phyloP scores from a whole-genome alignment of 2,329 filamentous ascomycete species.

The Thyridium curvatum region DNA sequence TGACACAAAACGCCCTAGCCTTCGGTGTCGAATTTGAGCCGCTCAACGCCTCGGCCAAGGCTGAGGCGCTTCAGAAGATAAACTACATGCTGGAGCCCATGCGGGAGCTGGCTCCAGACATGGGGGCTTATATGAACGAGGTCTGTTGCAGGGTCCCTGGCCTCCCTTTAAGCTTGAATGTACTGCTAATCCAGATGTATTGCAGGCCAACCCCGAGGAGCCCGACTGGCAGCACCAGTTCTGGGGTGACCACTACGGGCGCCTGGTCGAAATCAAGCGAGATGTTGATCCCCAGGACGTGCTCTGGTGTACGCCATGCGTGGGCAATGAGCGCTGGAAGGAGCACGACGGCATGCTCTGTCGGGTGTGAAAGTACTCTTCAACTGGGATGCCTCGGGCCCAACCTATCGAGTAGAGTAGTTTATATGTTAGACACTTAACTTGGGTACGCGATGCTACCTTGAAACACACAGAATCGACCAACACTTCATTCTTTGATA shows the following conservation, averaged over 20 bases:
- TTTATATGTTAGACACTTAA: too few relatives aligned
- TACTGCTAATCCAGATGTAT: too few relatives aligned
- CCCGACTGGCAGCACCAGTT: conserved; percentile 2
- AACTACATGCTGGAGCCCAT: conserved; percentile 11
- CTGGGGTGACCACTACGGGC: conserved; percentile 1
- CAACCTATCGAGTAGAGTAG: too few relatives aligned
- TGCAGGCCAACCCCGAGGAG: conserved; percentile 2
- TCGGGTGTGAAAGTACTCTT: too few relatives aligned
- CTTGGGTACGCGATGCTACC: too few relatives aligned
- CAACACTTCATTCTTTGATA: too few relatives aligned
- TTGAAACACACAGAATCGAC: too few relatives aligned
- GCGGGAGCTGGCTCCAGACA: conserved; percentile 17
- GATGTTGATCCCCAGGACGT: not conserved
- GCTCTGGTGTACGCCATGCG: conserved; percentile 3
- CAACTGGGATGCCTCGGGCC: too few relatives aligned
- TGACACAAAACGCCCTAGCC: conserved; percentile 3
- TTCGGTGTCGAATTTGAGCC: conserved; percentile 8
- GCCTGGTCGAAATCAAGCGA: conserved; percentile 1
- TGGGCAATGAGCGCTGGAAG: conserved; percentile 3
- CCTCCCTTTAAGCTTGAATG: too few relatives aligned
- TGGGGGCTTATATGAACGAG: conserved; percentile 10
- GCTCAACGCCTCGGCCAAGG: conserved; percentile 8
- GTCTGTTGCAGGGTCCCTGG: not conserved
- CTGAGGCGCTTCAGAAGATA: conserved; percentile 4
- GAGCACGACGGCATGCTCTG: conserved; percentile 1